Conservation (phyloP, 2,329 filamentous ascomycete species). For the Penicillium sp. region DNA sequence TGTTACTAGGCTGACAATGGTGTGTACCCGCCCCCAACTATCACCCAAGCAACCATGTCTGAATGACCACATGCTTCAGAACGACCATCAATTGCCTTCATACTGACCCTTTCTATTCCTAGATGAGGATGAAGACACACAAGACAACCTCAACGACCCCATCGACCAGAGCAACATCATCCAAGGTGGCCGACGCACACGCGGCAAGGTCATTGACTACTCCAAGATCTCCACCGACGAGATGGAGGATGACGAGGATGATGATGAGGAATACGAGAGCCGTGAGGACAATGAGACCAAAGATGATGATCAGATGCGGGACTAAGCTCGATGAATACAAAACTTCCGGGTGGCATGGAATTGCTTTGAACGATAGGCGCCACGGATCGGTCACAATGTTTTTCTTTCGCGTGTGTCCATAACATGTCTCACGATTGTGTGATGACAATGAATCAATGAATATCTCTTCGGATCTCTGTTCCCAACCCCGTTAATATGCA, state of each 20-base stretch:
- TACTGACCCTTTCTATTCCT: conserved; percentile 13
- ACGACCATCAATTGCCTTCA: conserved; percentile 18
- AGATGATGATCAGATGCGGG: conserved; percentile 43
- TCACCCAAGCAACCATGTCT: neutral
- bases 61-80: neutral
- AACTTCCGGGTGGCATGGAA: conserved; percentile 13
- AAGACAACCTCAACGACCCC: conserved; percentile 72
- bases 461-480: conserved; percentile 1
- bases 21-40: conserved; percentile 9
- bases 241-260: conserved; percentile 60
- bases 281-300: conserved; percentile 29
- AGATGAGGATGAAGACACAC: conserved; percentile 69
- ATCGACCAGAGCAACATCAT: conserved; percentile 91
- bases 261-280: conserved; percentile 42
- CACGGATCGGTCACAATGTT: conserved; percentile 8
- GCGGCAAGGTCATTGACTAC: conserved; percentile 89
- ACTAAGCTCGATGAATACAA: conserved; percentile 26
- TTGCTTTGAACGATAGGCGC: conserved; percentile 20
- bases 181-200: conserved; percentile 72
- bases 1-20: conserved; percentile 26
- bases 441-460: conserved; percentile 22
- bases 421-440: conserved; percentile 6
- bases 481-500: neutral
- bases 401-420: conserved; percentile 2
- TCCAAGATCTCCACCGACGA: conserved; percentile 80